Percentiles rank a stretch among this genome's conserved stretches.
Evolutionary conservation across 2,329 filamentous ascomycete species (phyloP).

Genomic region (Cercospora sesami): DNA sequence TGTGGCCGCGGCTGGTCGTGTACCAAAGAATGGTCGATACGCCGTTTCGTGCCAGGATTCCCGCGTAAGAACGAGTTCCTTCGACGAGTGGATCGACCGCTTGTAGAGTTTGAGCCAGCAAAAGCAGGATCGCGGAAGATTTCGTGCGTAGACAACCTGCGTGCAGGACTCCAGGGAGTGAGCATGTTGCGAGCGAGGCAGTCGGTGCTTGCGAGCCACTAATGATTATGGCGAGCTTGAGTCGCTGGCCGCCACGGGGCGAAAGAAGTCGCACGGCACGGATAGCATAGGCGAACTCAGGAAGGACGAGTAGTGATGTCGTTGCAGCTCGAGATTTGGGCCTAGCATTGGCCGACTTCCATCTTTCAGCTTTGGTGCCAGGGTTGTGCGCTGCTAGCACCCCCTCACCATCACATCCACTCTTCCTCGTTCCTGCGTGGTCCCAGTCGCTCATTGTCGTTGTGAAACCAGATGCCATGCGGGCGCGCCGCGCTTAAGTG

Average conservation of each 20-base stretch:
- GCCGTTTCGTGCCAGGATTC: constrained; percentile 27
- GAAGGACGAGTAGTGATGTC: not conserved
- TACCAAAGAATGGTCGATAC: constrained; percentile 1
- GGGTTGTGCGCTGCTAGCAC: not conserved
- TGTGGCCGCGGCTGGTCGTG: constrained; percentile 10
- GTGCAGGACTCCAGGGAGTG: not conserved
- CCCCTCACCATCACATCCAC: not conserved
- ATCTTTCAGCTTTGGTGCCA: not conserved
- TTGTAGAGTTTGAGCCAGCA: constrained; percentile 25
- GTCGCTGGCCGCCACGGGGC: not conserved
- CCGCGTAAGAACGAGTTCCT: constrained; percentile 23
- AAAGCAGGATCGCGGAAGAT: constrained; percentile 19
- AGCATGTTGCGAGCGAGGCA: not conserved
- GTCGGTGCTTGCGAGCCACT: not conserved
- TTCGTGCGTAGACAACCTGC: constrained; percentile 18
- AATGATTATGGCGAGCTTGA: not conserved
- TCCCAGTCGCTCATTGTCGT: constrained; percentile 14
- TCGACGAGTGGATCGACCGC: constrained; percentile 24
- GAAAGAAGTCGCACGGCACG: not conserved
- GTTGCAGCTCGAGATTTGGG: not conserved
- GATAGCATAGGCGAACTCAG: constrained; percentile 1
- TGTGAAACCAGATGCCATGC: constrained; percentile 16
- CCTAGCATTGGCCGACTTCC: not conserved
- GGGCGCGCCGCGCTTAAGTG: not conserved
- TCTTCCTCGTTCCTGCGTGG: not conserved